Conservation (phyloP, 352 stramenopile genomes). For the Hyaloperonospora arabidopsidis region DNA sequence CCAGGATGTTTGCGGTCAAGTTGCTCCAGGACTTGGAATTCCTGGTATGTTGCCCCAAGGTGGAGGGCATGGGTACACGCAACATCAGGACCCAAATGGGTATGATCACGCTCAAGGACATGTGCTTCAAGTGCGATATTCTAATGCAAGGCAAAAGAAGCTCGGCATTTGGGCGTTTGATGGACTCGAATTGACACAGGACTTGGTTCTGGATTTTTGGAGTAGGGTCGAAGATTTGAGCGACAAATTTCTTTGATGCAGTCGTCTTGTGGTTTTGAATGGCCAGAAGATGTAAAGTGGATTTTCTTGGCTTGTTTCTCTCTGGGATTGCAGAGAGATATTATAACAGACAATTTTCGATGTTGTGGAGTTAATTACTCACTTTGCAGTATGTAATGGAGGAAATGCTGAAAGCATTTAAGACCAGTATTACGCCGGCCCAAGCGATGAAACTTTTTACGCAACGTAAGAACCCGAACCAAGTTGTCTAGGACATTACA, state of each 20-base stretch:
- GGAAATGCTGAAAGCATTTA: constrained; percentile 9
- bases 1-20: too few species aligned
- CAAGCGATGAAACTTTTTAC: constrained; percentile 17
- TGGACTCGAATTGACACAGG: constrained; percentile 6
- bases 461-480: constrained; percentile 3
- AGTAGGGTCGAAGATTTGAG: constrained; percentile 10
- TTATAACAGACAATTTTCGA: background rate
- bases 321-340: background rate
- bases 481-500: constrained; percentile 8
- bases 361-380: constrained; percentile 10
- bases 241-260: constrained; percentile 4
- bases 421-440: constrained; percentile 4
- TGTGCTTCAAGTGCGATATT: background rate
- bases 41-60: too few species aligned
- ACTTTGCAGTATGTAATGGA: constrained; percentile 18
- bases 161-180: constrained; percentile 3
- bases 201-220: constrained; percentile 7
- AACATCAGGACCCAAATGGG: too few species aligned
- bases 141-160: constrained; percentile 7
- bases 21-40: too few species aligned
- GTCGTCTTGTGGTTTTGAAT: constrained; percentile 6
- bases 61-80: too few species aligned
- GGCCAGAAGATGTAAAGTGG: constrained; percentile 2
- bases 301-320: background rate
- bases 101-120: too few species aligned